A percentile compares a stretch with the other conserved stretches of the same genome.
Conservation (phyloP, 2,329 filamentous ascomycete genomes). For the Stachybotrys echinatus region DNA sequence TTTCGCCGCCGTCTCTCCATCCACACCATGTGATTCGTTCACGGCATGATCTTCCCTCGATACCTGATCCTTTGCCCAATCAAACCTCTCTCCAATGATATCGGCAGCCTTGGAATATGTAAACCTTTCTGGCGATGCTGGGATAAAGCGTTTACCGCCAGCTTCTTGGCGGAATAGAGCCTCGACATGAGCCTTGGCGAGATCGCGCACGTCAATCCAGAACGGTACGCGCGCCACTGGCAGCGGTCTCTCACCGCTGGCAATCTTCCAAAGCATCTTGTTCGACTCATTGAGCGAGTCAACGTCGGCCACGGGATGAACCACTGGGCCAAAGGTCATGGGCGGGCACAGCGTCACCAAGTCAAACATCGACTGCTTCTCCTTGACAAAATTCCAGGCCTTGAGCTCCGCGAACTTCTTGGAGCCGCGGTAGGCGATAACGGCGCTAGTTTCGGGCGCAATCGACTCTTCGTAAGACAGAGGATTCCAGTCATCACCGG, state of each 20-base stretch:
- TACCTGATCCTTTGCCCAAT: conserved; percentile 24
- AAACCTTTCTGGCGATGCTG: conserved; percentile 36
- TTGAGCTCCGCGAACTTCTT: conserved; percentile 29
- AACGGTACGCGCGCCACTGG: conserved; percentile 32
- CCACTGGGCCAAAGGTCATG: conserved; percentile 38
- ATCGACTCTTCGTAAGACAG: conserved; percentile 45
- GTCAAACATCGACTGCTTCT: conserved; percentile 30
- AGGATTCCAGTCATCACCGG: conserved; percentile 52
- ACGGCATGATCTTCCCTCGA: conserved; percentile 25
- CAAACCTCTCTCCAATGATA: conserved; percentile 35
- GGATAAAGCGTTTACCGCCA: conserved; percentile 32
- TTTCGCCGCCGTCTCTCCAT: conserved; percentile 31
- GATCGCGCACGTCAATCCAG: conserved; percentile 42
- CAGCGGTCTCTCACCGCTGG: conserved; percentile 25
- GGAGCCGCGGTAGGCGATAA: conserved; percentile 24
- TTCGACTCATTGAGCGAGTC: conserved; percentile 37
- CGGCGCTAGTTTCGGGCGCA: conserved; percentile 31
- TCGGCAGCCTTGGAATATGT: conserved; percentile 37
- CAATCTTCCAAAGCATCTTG: conserved; percentile 32
- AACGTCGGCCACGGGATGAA: conserved; percentile 28
- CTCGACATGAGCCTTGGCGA: conserved; percentile 37
- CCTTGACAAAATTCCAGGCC: conserved; percentile 27
- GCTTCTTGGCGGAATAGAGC: conserved; percentile 30
- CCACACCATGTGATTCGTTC: conserved; percentile 33
- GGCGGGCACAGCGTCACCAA: conserved; percentile 40